Conservation (phyloP, 108 stramenopile genomes). For the Conticribra weissflogii region DNA sequence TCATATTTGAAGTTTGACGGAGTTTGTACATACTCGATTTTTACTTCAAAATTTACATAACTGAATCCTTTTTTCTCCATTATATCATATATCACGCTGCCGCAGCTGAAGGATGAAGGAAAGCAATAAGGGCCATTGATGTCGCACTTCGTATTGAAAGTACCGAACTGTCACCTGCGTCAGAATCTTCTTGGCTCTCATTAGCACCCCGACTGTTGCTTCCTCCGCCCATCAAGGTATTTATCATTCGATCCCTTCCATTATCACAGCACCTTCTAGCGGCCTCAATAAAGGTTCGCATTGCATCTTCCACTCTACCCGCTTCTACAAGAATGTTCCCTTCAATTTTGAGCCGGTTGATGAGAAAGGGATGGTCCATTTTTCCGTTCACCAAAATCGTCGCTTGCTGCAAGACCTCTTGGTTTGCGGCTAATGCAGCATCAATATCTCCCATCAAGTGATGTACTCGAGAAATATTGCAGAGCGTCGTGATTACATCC, state of each 20-base stretch:
- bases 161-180: conserved; percentile 51
- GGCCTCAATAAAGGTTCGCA: conserved; percentile 50
- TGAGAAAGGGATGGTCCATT: conserved; percentile 55
- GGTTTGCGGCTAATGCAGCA: conserved; percentile 39
- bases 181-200: conserved; percentile 45
- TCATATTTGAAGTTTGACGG: background rate
- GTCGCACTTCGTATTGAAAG: conserved; percentile 44
- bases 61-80: background rate
- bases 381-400: conserved; percentile 22
- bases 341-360: conserved; percentile 39
- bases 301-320: conserved; percentile 50
- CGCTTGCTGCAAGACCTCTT: conserved; percentile 36
- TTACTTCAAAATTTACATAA: conserved; percentile 3
- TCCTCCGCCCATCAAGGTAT: conserved; percentile 36
- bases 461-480: conserved; percentile 50
- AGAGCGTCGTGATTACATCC: conserved; percentile 47
- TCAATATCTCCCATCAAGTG: conserved; percentile 51
- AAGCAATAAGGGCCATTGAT: conserved; percentile 36
- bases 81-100: conserved; percentile 15
- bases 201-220: background rate
- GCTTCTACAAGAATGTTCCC: conserved; percentile 52
- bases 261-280: conserved; percentile 42
- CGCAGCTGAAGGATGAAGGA: conserved; percentile 40
- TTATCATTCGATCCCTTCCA: conserved; percentile 42
- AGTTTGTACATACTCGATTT: background rate